phyloP scores from a whole-genome alignment of 352 stramenopile genomes.

The Pythium utonaiense region DNA sequence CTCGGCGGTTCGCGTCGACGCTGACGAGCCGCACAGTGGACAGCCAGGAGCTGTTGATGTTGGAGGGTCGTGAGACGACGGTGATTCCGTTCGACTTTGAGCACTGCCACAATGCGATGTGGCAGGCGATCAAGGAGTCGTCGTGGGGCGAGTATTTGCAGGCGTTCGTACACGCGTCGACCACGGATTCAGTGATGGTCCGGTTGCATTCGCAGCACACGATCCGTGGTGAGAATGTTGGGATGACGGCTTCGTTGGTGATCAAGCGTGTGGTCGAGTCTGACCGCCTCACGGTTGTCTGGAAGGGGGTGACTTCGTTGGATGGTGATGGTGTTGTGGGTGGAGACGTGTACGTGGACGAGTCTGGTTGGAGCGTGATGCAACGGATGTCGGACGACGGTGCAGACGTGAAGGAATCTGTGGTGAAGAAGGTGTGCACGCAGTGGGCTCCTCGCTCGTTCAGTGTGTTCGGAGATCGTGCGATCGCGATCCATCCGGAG shows the following conservation, averaged over 20 bases:
- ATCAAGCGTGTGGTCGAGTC: neutral
- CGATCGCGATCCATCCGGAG: neutral
- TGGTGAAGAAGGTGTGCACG: neutral
- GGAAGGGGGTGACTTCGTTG: constrained; percentile 1
- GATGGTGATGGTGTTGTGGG: neutral
- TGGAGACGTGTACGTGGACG: constrained; percentile 2
- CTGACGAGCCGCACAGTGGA: neutral
- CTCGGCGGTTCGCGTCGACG: neutral
- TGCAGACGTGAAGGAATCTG: neutral
- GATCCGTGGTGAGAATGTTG: neutral
- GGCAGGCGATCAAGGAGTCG: neutral
- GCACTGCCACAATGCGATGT: neutral
- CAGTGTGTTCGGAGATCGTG: neutral
- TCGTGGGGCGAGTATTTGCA: neutral
- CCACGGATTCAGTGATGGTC: neutral
- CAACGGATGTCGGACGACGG: neutral
- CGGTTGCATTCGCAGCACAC: neutral
- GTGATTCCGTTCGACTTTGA: neutral
- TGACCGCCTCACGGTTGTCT: neutral
- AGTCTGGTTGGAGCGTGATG: neutral
- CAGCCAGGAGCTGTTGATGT: neutral
- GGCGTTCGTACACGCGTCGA: neutral
- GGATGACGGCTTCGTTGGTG: neutral
- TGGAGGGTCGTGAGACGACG: neutral
- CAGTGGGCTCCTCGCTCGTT: neutral